These are phyloP conservation scores for Salix caprea DNA, from an alignment of 345 rosid species.

Conservation along the genomic window DNA sequence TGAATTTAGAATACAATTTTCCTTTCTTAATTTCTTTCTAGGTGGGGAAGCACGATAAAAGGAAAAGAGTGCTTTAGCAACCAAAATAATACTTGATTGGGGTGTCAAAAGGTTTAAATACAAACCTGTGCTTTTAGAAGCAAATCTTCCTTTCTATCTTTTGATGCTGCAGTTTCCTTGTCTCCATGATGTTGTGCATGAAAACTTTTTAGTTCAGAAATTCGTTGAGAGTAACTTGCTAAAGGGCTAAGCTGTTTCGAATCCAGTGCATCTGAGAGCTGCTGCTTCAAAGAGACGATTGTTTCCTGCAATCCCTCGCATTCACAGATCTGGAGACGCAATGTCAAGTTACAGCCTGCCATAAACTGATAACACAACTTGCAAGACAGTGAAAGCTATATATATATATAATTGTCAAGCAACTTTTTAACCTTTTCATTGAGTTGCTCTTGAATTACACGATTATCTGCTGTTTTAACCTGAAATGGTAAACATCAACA, in stretches of 20 bases:
- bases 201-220: constrained; percentile 32
- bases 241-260: constrained; percentile 29
- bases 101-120: constrained; percentile 12
- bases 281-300: constrained; percentile 59
- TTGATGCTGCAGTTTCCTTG: constrained; percentile 26
- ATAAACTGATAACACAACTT: not conserved
- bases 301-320: constrained; percentile 69
- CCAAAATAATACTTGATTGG: not conserved
- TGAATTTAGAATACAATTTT: not conserved
- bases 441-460: constrained; percentile 85
- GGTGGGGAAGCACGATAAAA: not conserved
- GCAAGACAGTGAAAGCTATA: not conserved
- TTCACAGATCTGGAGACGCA: constrained; percentile 52
- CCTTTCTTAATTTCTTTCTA: not conserved
- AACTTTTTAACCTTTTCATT: constrained; percentile 58
- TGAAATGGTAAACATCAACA: constrained; percentile 23
- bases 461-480: constrained; percentile 94
- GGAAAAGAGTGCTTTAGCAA: not conserved
- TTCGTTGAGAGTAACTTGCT: constrained; percentile 37
- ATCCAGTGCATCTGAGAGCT: constrained; percentile 63
- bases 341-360: constrained; percentile 22
- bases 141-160: constrained; percentile 31
- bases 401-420: not conserved
- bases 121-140: constrained; percentile 49
- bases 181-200: constrained; percentile 28